These are phyloP conservation scores for Zygosaccharomyces sapae DNA, from an alignment of 1,139 yeast genomes.

Conservation along the genomic window DNA sequence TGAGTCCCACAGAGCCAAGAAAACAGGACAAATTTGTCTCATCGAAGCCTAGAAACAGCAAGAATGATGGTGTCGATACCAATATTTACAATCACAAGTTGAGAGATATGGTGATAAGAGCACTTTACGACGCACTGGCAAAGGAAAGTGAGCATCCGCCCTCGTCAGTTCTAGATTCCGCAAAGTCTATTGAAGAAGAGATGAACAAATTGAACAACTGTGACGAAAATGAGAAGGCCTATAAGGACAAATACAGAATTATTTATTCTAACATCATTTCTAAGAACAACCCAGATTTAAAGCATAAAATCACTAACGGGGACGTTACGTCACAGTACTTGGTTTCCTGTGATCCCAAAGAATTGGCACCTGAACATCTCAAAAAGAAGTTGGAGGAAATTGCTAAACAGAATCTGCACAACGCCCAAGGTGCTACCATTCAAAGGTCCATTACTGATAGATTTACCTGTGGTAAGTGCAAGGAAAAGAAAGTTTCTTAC, in stretches of 20 bases:
- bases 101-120: slow-evolving; percentile 78
- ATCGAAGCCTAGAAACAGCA: slow-evolving; percentile 64
- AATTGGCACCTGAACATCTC: slow-evolving; percentile 87
- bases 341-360: slow-evolving; percentile 81
- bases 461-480: slow-evolving; percentile 96
- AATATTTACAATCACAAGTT: slow-evolving; percentile 67
- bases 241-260: slow-evolving; percentile 77
- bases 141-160: slow-evolving; percentile 64
- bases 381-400: slow-evolving; percentile 81
- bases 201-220: slow-evolving; percentile 40
- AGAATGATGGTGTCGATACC: slow-evolving; percentile 73
- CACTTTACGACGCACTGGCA: slow-evolving; percentile 84
- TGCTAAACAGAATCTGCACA: slow-evolving; percentile 83
- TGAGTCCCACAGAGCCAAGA: slow-evolving; percentile 27
- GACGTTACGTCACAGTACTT: slow-evolving; percentile 61
- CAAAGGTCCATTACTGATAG: slow-evolving; percentile 95
- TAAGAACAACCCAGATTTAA: slow-evolving; percentile 80
- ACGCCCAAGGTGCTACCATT: slow-evolving; percentile 98
- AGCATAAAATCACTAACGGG: slow-evolving; percentile 63
- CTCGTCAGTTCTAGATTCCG: slow-evolving; percentile 53
- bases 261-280: slow-evolving; percentile 82
- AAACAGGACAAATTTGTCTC: slow-evolving; percentile 39
- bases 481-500: slow-evolving; percentile 91
- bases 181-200: slow-evolving; percentile 69
- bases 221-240: slow-evolving; percentile 38